Evolutionary conservation across 2,329 filamentous ascomycete genomes (phyloP).

Genomic region (Penicillium sp.): DNA sequence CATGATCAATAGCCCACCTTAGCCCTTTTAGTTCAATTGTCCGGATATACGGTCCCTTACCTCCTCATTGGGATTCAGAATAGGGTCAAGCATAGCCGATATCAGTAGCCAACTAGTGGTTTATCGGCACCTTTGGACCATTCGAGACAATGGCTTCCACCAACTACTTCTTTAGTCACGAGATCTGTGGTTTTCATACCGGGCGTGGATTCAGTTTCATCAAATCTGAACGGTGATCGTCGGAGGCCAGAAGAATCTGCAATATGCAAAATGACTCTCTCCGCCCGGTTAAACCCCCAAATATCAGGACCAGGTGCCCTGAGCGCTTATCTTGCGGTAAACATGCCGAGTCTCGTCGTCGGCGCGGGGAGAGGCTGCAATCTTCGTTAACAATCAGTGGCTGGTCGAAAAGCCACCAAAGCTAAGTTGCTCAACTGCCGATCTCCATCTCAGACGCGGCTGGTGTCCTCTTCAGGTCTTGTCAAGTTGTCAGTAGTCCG

Average conservation of each 20-base stretch:
- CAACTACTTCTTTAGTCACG: not conserved
- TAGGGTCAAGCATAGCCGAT: not conserved
- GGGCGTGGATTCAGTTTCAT: not conserved
- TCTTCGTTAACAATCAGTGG: too few relatives aligned
- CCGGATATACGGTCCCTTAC: not conserved
- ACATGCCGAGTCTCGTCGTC: not conserved
- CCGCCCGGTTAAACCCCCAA: not conserved
- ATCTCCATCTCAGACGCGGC: not conserved
- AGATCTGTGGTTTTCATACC: not conserved
- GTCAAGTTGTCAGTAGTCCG: too few relatives aligned
- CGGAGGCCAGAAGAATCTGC: not conserved
- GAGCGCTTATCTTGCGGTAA: not conserved
- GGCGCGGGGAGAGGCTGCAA: too few relatives aligned
- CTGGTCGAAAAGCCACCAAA: not conserved
- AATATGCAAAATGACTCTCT: not conserved
- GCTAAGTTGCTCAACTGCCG: not conserved
- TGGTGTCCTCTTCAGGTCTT: not conserved
- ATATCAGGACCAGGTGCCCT: not conserved
- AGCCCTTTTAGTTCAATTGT: not conserved
- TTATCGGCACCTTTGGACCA: not conserved
- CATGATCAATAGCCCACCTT: not conserved
- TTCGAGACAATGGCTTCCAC: not conserved
- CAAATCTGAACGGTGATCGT: not conserved
- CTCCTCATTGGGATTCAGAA: not conserved
- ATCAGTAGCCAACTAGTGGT: not conserved